Evolutionary conservation across 2,329 filamentous ascomycete species (phyloP).

Genomic region (Tolypocladium sp.): DNA sequence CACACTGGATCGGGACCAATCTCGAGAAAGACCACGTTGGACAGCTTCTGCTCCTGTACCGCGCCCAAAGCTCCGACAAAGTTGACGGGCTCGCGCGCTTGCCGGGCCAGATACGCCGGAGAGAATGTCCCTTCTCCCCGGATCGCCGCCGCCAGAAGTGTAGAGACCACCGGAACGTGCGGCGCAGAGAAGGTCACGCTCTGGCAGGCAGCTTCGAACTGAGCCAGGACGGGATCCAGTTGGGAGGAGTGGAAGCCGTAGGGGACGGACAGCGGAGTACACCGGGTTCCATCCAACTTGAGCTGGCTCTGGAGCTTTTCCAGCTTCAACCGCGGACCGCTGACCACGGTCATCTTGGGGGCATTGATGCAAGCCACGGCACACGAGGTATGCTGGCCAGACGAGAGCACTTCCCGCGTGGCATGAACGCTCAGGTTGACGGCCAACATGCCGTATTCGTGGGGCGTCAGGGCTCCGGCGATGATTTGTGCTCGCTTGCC

Average conservation of each 20-base stretch:
- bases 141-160: constrained; percentile 44
- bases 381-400: constrained; percentile 27
- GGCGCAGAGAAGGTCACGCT: constrained; percentile 29
- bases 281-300: constrained; percentile 26
- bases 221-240: constrained; percentile 44
- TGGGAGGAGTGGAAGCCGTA: constrained; percentile 47
- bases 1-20: constrained; percentile 61
- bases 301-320: constrained; percentile 31
- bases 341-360: constrained; percentile 65
- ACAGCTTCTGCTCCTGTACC: constrained; percentile 27
- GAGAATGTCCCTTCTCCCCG: no score
- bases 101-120: constrained; percentile 44
- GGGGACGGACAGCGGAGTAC: constrained; percentile 36
- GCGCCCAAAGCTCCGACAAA: constrained; percentile 40
- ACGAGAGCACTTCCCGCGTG: constrained; percentile 5
- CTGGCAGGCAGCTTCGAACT: constrained; percentile 41
- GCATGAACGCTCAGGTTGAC: constrained; percentile 30
- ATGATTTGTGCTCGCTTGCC: constrained; percentile 59
- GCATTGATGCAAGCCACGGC: constrained; percentile 68
- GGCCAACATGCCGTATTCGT: constrained; percentile 42
- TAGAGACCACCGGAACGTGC: constrained; percentile 54
- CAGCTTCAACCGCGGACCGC: constrained; percentile 32
- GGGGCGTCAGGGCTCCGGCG: constrained; percentile 58
- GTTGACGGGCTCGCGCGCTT: constrained; percentile 56
- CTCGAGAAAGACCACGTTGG: constrained; percentile 50